phyloP scores from a whole-genome alignment of 1,284 basidiomycete species.

The Ceratobasidium sp. region DNA sequence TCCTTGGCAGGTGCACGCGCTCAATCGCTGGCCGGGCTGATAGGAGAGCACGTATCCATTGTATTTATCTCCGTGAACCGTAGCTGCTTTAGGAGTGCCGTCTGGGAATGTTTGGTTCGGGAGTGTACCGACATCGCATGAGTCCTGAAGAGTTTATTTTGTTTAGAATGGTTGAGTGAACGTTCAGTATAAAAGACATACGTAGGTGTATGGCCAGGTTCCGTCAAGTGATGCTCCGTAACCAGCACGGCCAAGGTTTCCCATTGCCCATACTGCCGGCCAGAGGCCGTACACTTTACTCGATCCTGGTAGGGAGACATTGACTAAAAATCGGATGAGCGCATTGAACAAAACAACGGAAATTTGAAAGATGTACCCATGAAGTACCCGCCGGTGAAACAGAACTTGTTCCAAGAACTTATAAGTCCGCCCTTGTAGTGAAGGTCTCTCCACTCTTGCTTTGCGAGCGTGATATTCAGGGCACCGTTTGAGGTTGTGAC shows the following conservation, averaged over 20 bases:
- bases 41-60: conserved; percentile 57
- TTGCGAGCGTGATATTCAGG: conserved; percentile 78
- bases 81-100: conserved; percentile 56
- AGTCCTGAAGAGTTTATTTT: conserved; percentile 64
- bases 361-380: conserved; percentile 60
- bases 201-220: conserved; percentile 69
- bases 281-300: conserved; percentile 59
- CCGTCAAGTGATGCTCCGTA: conserved; percentile 85
- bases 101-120: conserved; percentile 74
- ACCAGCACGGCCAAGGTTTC: conserved; percentile 87
- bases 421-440: conserved; percentile 75
- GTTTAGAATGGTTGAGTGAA: background rate
- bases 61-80: conserved; percentile 54
- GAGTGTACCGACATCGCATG: conserved; percentile 85
- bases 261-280: conserved; percentile 89
- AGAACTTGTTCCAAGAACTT: conserved; percentile 86
- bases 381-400: conserved; percentile 80
- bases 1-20: conserved; percentile 55
- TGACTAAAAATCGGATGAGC: conserved; percentile 68
- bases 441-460: conserved; percentile 68
- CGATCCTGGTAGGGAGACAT: conserved; percentile 61
- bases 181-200: background rate
- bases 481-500: conserved; percentile 76
- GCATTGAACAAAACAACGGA: background rate
- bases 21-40: conserved; percentile 62